phyloP scores from a whole-genome alignment of 441 rosid species.

The Aleurites moluccanus region DNA sequence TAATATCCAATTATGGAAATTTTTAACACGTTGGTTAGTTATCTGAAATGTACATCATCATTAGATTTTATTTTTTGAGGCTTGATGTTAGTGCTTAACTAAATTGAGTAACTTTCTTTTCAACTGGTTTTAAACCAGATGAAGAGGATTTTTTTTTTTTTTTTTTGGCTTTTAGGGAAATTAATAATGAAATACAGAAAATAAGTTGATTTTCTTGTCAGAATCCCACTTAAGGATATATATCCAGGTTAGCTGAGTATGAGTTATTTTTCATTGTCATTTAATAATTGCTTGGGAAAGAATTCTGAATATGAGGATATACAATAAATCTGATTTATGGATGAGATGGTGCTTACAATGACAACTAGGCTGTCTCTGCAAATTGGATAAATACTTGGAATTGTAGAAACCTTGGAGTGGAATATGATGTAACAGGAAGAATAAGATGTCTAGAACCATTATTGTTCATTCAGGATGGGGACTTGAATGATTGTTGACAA shows the following conservation, averaged over 20 bases:
- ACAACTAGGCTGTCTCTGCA: neutral
- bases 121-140: too few relatives aligned
- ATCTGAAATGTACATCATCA: neutral
- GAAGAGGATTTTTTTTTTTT: too few relatives aligned
- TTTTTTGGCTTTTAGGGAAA: too few relatives aligned
- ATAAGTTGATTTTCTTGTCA: too few relatives aligned
- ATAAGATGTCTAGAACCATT: too few relatives aligned
- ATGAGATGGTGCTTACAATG: neutral
- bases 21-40: neutral
- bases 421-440: too few relatives aligned
- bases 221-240: too few relatives aligned
- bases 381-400: too few relatives aligned
- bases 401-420: too few relatives aligned
- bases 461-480: neutral
- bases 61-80: neutral
- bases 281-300: neutral
- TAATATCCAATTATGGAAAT: neutral
- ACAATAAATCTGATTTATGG: neutral
- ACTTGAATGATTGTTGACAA: neutral
- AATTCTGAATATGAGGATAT: neutral
- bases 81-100: neutral
- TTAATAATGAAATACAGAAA: too few relatives aligned
- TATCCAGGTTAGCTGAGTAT: neutral
- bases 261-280: neutral
- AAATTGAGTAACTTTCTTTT: too few relatives aligned